Percentiles rank a stretch among this genome's conserved stretches.
phyloP scores from a whole-genome alignment of 306 rosid species.

The Coriaria nepalensis region DNA sequence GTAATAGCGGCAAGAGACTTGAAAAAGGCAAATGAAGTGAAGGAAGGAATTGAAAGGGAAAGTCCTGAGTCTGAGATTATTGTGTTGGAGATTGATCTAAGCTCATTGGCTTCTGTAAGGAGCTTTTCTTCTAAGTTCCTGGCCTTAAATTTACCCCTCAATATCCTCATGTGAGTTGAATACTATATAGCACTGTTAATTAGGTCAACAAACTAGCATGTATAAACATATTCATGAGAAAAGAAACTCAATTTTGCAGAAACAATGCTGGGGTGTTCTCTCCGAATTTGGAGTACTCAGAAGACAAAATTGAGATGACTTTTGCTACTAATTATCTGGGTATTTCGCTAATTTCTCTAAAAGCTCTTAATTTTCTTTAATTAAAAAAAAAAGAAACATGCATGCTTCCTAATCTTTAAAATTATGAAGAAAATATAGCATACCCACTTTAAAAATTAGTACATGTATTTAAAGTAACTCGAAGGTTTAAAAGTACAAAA shows the following conservation, averaged over 20 bases:
- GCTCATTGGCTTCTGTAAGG: slow-evolving; percentile 68
- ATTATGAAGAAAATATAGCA: too few species aligned
- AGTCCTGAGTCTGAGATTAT: slow-evolving; percentile 56
- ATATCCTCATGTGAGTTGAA: slow-evolving; percentile 73
- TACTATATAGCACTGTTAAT: neutral
- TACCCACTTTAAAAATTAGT: too few species aligned
- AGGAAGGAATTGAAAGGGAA: slow-evolving; percentile 42
- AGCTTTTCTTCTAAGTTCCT: slow-evolving; percentile 60
- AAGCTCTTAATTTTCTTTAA: too few species aligned
- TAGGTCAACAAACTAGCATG: neutral
- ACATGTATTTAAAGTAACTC: too few species aligned
- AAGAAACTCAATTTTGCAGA: slow-evolving; percentile 24
- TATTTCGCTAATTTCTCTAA: slow-evolving; percentile 8
- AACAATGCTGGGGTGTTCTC: slow-evolving; percentile 85
- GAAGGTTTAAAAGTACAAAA: too few species aligned
- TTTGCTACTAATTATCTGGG: slow-evolving; percentile 95
- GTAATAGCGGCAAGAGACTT: slow-evolving; percentile 79
- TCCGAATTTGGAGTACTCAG: slow-evolving; percentile 71
- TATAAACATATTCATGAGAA: too few species aligned
- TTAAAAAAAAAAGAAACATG: too few species aligned
- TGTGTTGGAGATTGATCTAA: slow-evolving; percentile 68
- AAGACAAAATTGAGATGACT: slow-evolving; percentile 84
- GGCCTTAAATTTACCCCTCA: slow-evolving; percentile 62
- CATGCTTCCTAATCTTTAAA: too few species aligned
- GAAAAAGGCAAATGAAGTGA: slow-evolving; percentile 51